Base-by-base conservation (phyloP, 2,329 filamentous ascomycete species). In the Calonectria multiphialidica region DNA sequence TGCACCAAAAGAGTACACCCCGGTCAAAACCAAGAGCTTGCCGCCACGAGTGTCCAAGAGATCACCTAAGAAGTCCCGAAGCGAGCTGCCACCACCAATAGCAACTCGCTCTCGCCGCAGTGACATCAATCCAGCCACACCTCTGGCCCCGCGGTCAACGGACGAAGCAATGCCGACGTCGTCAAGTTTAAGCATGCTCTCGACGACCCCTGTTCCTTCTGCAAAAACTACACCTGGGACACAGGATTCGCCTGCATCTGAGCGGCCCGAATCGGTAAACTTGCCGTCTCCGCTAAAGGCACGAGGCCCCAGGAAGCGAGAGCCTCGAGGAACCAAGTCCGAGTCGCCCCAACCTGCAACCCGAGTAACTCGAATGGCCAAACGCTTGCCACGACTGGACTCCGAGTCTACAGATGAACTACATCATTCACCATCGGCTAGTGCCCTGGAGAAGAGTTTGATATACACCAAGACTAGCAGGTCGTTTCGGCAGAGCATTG, bases 351-450 rank as follows among this genome's bases (percentile, higher is more conserved):
- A 80, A 33, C 72, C 74, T 15, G 50, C 72, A 16, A 76, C 67
- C 16, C 79, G 77, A 45, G 68, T 71, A 3, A 70, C 59, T 45
- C 80, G 73, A 40, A 70, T 74, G 49, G 74, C 77, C 7, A 77
- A 76, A 65, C 78, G 78, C 10, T 76, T 77, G 15, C 57, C 76
- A 7, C 82, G 82, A 18, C 71, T 81, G n/a, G 83, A 82, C 33
- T 86, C 85, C 0, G 80, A 84, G 16, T 89, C 88, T 15, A 85
- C 87, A 0, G 88, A 90, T 74, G 88, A 90, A 72, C 76, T 89
- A 15, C 83, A 85, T 8, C 78, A 79, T 16, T 87, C 88, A 0
- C 82, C 85, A 1, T 76, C 82, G 8, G 80, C 79, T 1, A 80
- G 82, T 9, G 80, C 82, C 2, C 77, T 86, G 55, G 84, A 86